Base-by-base conservation (phyloP, 2,329 filamentous ascomycete genomes). In the Apiospora aurea region DNA sequence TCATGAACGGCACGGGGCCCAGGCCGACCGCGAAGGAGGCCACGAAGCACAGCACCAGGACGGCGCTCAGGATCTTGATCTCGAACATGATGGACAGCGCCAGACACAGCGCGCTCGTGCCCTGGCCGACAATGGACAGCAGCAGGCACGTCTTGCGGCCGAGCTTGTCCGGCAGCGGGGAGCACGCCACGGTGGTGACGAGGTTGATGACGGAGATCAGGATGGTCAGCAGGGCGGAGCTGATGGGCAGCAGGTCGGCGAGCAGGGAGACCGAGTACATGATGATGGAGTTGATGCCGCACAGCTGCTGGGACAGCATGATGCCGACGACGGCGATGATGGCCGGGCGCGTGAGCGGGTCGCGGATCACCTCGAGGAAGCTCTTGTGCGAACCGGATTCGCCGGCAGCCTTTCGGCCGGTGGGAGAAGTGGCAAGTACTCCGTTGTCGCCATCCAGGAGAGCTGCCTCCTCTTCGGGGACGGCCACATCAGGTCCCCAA, bases 231-330 rank as follows among this genome's bases (percentile, higher is more conserved):
- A 97, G 84, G 0, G 93, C 92, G 0, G 95, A 96, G 74, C 91
- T 94, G 67, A 94, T 90, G 4, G 94, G 93, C 0, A 99, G 88
- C 1, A 98, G 88, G 74, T 91, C 91, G 44, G 93, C 90, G 18
- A 99, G 88, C 0, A 99, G 90, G 0, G 94, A 95, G 7, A 98
- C 96, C 2, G 95, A 97, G 82, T 99, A 99, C 95, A 99, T 98
- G 83, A 98, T 93, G 79, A 98, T 96, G 72, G 93, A 96, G 87
- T 99, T 98, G 84, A 98, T 96, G 67, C 94, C 96, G 72, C 93
- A 96, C 49, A 98, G 87, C 81, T 99, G 96, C 81, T 98, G 96
- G 0, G 94, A 92, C 72, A 95, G 87, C 95, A 98, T 98, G 76
- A 97, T 92, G 0, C 94, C 95, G 16, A 97, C 88, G 4, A 97